Evolutionary conservation across 306 rosid species (phyloP), one percentile per base, ranked within the genome.

Genomic region (Vachellia pachyceras): DNA sequence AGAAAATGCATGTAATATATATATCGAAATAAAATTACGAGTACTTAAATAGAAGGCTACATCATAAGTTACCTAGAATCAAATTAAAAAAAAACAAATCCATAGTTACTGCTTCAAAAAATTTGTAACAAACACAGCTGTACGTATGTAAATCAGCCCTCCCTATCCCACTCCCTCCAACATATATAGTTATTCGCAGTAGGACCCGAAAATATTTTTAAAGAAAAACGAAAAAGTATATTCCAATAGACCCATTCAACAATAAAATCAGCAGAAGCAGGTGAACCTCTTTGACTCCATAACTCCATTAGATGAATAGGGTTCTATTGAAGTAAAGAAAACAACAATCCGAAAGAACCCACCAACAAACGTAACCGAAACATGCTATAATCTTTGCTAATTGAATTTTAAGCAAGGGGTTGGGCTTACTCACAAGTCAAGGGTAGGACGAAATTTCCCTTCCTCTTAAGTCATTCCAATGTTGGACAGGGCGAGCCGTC

Each of bases 301-400:
- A 10, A 47, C 37, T 7, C 22, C 15, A 80, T 65, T 15, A 57
- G 58, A 15, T 29, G 33, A 29, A 29, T 15, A 44, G 23, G 70
- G 37, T 0, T 33, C 66, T 22, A 18, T 6, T 23, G 20, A 55
- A 58, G 37, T 23, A 4, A 58, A 1, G 66, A 68, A 40, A 41
- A 6, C 73, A 41, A 40, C 52, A 68, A 41, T 3, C 73, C 10
- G 2, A 1, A 75, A 76, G 84, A 79, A 63, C 69, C 68, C 61
- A 47, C 42, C 15, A 69, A 49, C 20, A 15, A 10, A 17, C 1
- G 46, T 0, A 72, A 75, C 45, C 25, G 40, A 66, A 4, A 65
- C 36, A 72, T 80, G 80, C 80, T 69, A 80, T 49, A 61, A 73
- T n/a, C n/a, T n/a, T n/a, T n/a, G n/a, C n/a, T n/a, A n/a, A n/a